Evolutionary conservation across 73 alveolate species (phyloP).

Genomic region (Paramecium sonneborni): DNA sequence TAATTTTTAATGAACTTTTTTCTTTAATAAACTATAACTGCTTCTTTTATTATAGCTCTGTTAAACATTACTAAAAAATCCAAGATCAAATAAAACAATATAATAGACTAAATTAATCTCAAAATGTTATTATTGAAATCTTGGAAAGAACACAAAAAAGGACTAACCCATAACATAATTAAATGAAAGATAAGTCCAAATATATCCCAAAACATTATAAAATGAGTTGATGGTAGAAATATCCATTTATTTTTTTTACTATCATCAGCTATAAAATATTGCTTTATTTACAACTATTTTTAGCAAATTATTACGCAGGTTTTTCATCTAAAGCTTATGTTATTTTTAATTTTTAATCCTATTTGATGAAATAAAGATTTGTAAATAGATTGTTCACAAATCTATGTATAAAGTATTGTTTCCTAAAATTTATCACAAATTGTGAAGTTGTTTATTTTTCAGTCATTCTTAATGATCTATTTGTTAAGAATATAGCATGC

Average conservation of each 20-base stretch:
- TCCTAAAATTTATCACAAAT: neutral
- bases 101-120: neutral
- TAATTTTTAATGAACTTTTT: neutral
- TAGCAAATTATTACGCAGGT: neutral
- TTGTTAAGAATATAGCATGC: neutral
- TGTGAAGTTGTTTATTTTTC: neutral
- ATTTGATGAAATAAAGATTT: neutral
- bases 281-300: neutral
- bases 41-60: neutral
- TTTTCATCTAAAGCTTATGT: neutral
- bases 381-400: neutral
- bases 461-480: neutral
- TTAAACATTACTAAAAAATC: neutral
- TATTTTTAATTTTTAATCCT: neutral
- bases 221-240: neutral
- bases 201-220: conserved; percentile 14
- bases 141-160: neutral
- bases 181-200: neutral
- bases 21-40: neutral
- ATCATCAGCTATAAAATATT: neutral
- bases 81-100: neutral
- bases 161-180: neutral
- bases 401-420: neutral
- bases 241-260: neutral
- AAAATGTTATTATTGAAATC: neutral